Base-by-base conservation (phyloP, 306 rosid genomes). In the Mucuna pruriens region DNA sequence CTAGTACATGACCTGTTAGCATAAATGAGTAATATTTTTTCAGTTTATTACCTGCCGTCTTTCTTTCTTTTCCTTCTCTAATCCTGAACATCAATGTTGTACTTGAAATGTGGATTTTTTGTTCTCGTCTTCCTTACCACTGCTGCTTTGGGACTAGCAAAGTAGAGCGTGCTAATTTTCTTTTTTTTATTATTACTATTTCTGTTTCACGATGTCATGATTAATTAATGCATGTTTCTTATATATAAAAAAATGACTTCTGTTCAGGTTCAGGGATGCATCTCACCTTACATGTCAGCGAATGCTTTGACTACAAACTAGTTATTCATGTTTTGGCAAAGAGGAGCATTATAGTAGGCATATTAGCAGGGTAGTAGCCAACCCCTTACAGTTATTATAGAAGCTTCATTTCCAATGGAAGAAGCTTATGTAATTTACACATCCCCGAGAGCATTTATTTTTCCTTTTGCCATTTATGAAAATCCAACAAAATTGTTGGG, bases 201-300 rank as follows among this genome's bases (percentile, higher is more conserved):
- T 11, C 5, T 67, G 1, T 11, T 61, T 61, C 1, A 5, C 16
- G 20, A 58, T 13, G 6, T 54, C 39, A 54, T 25, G 40, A 29
- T 61, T 63, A n/a, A 33, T 34, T 33, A n/a, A 9, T 25, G 45
- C 4, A n/a, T 51, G 39, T 7, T 65, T 75, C 17, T 74, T 70
- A 76, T 82, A 71, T 66, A 2, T 4, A 25, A 23, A 29, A 29
- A 79, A 67, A 62, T 54, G 64, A 11, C 67, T 57, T 57, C 9
- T 67, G 86, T 84, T 34, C 92, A 92, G 97, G 91, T 89, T 6
- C 89, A 88, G 87, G 97, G 94, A 38, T 89, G 95, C 81, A 74
- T 87, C 42, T 89, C 97, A 1, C 95, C 97, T 19, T 92, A 92
- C 80, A 85, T 92, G 87, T 81, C 88, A 36, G 80, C 87, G 9